Conservation (phyloP, 768 basidiomycete species). For the Tulasnella sp. region DNA sequence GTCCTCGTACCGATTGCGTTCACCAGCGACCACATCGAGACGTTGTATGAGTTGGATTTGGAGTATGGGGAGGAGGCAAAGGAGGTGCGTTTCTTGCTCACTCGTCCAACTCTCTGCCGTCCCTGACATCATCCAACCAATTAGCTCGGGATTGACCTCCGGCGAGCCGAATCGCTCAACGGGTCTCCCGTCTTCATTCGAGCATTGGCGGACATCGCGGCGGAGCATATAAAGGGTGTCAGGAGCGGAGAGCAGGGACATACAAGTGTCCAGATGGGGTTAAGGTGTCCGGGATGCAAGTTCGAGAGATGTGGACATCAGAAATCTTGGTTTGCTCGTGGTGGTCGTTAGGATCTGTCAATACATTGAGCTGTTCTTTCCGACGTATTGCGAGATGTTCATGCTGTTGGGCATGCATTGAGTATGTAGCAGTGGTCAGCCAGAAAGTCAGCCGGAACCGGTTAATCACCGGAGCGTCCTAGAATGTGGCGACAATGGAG, state of each 20-base stretch:
- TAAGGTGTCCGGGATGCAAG: constrained; percentile 93
- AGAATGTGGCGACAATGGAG: no score
- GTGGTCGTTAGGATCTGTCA: constrained; percentile 49
- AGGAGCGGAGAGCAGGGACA: constrained; percentile 59
- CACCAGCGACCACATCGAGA: constrained; percentile 99
- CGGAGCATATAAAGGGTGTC: constrained; percentile 73
- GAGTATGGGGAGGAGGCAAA: constrained; percentile 91
- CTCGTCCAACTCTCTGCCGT: not conserved
- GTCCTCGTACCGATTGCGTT: constrained; percentile 95
- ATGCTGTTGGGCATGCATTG: not conserved
- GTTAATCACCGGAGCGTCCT: no score
- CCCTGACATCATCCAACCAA: constrained; percentile 28
- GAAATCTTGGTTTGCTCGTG: constrained; percentile 87
- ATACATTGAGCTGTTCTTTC: not conserved
- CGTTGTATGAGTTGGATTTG: constrained; percentile 92
- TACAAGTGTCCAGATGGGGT: constrained; percentile 74
- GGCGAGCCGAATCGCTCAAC: constrained; percentile 89
- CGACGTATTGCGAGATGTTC: not conserved
- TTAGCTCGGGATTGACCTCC: constrained; percentile 88
- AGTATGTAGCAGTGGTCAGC: not conserved
- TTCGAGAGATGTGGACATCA: constrained; percentile 85
- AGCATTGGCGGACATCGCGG: constrained; percentile 88
- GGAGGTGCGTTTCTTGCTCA: constrained; percentile 57
- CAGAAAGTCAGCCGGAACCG: no score
- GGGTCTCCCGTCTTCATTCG: constrained; percentile 95